Percentiles rank a stretch among this genome's conserved stretches.
phyloP scores from a whole-genome alignment of 768 basidiomycete genomes.

The Rhodotorula sphaerocarpa region DNA sequence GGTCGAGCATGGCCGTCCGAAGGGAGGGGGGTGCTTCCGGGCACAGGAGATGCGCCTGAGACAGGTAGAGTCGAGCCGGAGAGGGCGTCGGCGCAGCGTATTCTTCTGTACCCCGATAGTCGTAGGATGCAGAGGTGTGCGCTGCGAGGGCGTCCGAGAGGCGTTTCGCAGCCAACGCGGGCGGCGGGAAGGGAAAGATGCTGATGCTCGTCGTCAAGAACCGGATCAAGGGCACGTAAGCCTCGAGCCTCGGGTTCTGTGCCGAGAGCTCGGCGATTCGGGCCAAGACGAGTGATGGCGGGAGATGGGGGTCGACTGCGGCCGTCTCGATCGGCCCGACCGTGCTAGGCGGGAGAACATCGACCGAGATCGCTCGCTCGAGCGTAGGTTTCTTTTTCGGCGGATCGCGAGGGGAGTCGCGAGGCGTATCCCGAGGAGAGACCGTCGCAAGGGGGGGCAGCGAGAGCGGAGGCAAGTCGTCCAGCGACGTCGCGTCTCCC shows the following conservation, averaged over 20 bases:
- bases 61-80: constrained; percentile 34
- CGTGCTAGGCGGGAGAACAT: constrained; percentile 4
- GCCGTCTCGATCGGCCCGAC: not conserved
- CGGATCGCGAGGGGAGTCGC: not conserved
- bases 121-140: not conserved
- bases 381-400: not conserved
- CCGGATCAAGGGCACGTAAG: constrained; percentile 21
- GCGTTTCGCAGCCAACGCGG: constrained; percentile 22
- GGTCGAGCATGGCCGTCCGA: constrained; percentile 17
- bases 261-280: constrained; percentile 8
- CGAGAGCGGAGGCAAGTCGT: constrained; percentile 8
- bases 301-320: constrained; percentile 10
- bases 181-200: constrained; percentile 35
- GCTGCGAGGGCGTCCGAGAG: constrained; percentile 28
- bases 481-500: constrained; percentile 13
- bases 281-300: constrained; percentile 29
- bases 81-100: constrained; percentile 7
- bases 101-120: too few relatives aligned
- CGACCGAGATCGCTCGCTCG: constrained; percentile 15
- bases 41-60: constrained; percentile 26
- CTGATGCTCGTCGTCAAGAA: constrained; percentile 21
- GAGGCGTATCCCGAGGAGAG: not conserved
- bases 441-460: not conserved
- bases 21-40: constrained; percentile 2
- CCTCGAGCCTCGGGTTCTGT: not conserved